Conservation (phyloP, 345 rosid genomes). For the Lenwebbia sp. region DNA sequence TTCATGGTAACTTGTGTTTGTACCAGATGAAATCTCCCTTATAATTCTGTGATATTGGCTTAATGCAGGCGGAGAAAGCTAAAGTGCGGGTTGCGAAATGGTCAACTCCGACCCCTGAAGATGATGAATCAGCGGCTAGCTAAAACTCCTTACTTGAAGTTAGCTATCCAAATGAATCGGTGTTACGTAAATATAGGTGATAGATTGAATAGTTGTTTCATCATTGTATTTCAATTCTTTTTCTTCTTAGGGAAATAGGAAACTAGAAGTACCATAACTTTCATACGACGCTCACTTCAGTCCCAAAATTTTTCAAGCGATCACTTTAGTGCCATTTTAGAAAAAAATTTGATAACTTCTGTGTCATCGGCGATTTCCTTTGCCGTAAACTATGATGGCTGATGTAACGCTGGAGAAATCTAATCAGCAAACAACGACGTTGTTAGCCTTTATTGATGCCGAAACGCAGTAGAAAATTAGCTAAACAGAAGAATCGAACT, state of each 20-base stretch:
- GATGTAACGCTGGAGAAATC: not conserved
- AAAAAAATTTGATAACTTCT: not conserved
- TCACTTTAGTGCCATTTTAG: not conserved
- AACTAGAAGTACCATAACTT: not conserved
- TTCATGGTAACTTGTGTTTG: not conserved
- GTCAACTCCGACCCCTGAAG: not conserved
- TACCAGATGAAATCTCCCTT: not conserved
- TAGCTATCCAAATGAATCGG: no score
- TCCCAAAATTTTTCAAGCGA: accelerated
- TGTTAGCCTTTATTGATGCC: no score
- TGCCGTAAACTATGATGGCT: not conserved
- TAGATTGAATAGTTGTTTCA: not conserved
- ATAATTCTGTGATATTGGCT: not conserved
- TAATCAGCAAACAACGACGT: not conserved
- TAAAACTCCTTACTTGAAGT: not conserved
- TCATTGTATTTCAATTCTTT: not conserved
- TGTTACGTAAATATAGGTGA: not conserved
- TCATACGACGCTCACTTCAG: not conserved
- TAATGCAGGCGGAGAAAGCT: slow-evolving; percentile 2
- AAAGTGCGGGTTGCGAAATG: not conserved
- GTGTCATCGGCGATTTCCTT: not conserved
- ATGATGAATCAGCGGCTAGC: not conserved
- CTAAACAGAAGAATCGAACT: no score
- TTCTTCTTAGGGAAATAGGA: not conserved
- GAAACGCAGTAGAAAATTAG: no score